A percentile compares a stretch with the other conserved stretches of the same genome.
phyloP scores from a whole-genome alignment of 2,329 filamentous ascomycete genomes.

The Exophiala phaeomuriformis region DNA sequence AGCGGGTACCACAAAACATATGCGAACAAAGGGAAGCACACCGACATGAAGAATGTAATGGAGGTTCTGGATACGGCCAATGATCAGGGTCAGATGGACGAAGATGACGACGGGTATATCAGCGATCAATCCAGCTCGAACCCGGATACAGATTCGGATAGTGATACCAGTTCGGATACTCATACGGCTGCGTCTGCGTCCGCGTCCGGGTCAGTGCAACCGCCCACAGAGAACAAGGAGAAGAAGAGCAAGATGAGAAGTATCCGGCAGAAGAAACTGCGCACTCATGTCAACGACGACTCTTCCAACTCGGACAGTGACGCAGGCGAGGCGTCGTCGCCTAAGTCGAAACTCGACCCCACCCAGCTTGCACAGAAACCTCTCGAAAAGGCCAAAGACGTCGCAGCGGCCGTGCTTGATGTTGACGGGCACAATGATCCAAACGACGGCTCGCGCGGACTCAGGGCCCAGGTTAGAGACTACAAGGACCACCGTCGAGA shows the following conservation, averaged over 20 bases:
- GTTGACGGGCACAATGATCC: slow-evolving; percentile 25
- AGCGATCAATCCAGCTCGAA: slow-evolving; percentile 3
- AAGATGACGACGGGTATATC: slow-evolving; percentile 28
- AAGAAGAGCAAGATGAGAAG: background rate
- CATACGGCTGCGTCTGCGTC: background rate
- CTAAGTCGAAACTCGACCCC: slow-evolving; percentile 9
- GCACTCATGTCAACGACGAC: slow-evolving; percentile 18
- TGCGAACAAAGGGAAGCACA: slow-evolving; percentile 46
- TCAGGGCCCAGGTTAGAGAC: slow-evolving; percentile 48
- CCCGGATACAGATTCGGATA: background rate
- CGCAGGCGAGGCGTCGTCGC: slow-evolving; percentile 1
- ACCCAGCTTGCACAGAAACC: slow-evolving; percentile 13
- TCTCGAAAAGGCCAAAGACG: slow-evolving; percentile 7
- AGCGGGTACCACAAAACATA: slow-evolving; percentile 52
- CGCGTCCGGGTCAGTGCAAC: background rate
- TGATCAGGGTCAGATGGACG: slow-evolving; percentile 53
- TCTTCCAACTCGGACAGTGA: slow-evolving; percentile 12
- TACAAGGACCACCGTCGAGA: slow-evolving; percentile 63
- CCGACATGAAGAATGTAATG: slow-evolving; percentile 52
- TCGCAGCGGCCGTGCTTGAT: slow-evolving; percentile 13
- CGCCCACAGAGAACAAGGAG: background rate
- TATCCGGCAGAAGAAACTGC: slow-evolving; percentile 13
- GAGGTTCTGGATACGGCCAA: slow-evolving; percentile 57
- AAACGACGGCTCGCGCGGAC: slow-evolving; percentile 23
- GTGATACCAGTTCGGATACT: slow-evolving; percentile 15